These are phyloP conservation scores for Lactarius akahatsu DNA, from an alignment of 768 basidiomycete species.

Conservation along the genomic window DNA sequence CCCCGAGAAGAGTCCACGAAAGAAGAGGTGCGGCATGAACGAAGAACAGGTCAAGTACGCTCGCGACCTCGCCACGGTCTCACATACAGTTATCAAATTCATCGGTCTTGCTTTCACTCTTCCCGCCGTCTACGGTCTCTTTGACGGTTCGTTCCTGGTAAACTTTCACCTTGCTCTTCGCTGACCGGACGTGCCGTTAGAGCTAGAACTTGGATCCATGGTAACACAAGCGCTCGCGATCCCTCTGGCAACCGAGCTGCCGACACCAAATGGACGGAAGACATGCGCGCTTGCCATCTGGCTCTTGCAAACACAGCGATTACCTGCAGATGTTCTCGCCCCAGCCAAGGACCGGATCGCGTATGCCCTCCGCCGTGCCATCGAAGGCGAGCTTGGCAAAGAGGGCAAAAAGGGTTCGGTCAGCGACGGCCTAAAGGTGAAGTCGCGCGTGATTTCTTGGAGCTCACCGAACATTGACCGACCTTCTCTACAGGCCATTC, in stretches of 20 bases:
- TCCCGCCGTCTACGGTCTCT: constrained; percentile 58
- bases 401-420: constrained; percentile 86
- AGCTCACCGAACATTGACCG: constrained; percentile 8
- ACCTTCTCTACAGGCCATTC: constrained; percentile 54
- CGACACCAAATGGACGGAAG: constrained; percentile 84
- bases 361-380: constrained; percentile 68
- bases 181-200: constrained; percentile 39
- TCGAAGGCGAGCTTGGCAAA: constrained; percentile 82
- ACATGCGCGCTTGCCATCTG: constrained; percentile 77
- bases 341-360: constrained; percentile 68
- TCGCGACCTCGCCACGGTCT: constrained; percentile 72
- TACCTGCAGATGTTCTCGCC: constrained; percentile 58
- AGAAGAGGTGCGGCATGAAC: constrained; percentile 66
- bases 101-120: constrained; percentile 59
- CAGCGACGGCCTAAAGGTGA: constrained; percentile 75
- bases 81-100: constrained; percentile 67
- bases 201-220: constrained; percentile 56
- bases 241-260: constrained; percentile 64
- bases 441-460: background rate
- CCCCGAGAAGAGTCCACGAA: constrained; percentile 62
- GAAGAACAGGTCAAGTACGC: constrained; percentile 78
- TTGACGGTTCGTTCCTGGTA: constrained; percentile 50
- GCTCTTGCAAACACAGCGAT: constrained; percentile 68
- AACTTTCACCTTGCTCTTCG: constrained; percentile 11
- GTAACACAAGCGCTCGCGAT: constrained; percentile 67